phyloP scores from a whole-genome alignment of 768 basidiomycete species.

The Zangia roseola region DNA sequence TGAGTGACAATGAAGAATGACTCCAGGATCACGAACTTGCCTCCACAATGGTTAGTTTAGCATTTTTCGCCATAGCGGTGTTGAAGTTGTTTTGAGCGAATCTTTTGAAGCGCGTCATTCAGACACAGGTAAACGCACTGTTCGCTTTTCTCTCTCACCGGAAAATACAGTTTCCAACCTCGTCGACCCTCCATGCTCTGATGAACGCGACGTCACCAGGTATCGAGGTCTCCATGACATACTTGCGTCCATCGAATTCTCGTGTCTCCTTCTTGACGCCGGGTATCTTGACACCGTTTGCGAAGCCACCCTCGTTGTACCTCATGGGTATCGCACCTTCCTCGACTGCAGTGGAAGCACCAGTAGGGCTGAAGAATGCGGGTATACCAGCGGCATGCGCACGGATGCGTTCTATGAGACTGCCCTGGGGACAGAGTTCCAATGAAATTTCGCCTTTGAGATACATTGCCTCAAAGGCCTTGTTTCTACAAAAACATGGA shows the following conservation, averaged over 20 bases:
- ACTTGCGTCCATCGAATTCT: slow-evolving; percentile 76
- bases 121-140: not conserved
- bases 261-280: slow-evolving; percentile 77
- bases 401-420: slow-evolving; percentile 82
- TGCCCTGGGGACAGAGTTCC: slow-evolving; percentile 91
- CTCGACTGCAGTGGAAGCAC: slow-evolving; percentile 82
- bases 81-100: slow-evolving; percentile 89
- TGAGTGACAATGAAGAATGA: slow-evolving; percentile 1
- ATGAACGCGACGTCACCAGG: slow-evolving; percentile 83
- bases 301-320: slow-evolving; percentile 74
- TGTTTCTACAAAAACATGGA: slow-evolving; percentile 56
- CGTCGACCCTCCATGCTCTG: slow-evolving; percentile 90
- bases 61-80: slow-evolving; percentile 85
- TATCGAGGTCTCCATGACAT: slow-evolving; percentile 79
- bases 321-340: slow-evolving; percentile 74
- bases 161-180: slow-evolving; percentile 89
- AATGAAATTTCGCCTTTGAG: slow-evolving; percentile 78
- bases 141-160: slow-evolving; percentile 44
- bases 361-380: slow-evolving; percentile 92
- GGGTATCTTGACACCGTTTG: slow-evolving; percentile 63
- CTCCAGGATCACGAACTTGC: slow-evolving; percentile 33
- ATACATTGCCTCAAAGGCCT: slow-evolving; percentile 80
- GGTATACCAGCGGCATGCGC: slow-evolving; percentile 91
- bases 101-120: slow-evolving; percentile 37
- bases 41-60: slow-evolving; percentile 89